Evolutionary conservation across 2,329 filamentous ascomycete species (phyloP).

Genomic region (Calonectria hawksworthii): DNA sequence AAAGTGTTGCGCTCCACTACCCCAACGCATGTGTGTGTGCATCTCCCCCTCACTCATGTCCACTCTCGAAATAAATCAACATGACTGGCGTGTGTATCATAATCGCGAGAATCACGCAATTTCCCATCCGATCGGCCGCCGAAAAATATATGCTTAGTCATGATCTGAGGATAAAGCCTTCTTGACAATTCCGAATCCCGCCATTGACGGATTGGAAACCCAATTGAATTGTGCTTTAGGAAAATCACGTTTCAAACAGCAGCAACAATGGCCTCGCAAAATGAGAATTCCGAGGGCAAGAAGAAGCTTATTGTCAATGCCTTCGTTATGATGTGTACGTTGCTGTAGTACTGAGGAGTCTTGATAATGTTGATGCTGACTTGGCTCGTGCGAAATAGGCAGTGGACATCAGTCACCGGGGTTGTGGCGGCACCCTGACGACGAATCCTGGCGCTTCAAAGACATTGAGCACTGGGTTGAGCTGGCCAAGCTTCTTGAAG

Average conservation of each 20-base stretch:
- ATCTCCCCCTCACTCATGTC: slow-evolving; percentile 26
- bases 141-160: slow-evolving; percentile 2
- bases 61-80: slow-evolving; percentile 14
- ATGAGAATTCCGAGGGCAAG: slow-evolving; percentile 41
- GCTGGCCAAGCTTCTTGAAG: slow-evolving; percentile 71
- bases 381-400: slow-evolving; percentile 38
- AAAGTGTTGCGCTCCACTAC: slow-evolving; percentile 23
- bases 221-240: slow-evolving; percentile 3
- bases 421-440: slow-evolving; percentile 73
- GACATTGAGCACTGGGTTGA: slow-evolving; percentile 72
- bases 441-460: slow-evolving; percentile 73
- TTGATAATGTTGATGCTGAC: slow-evolving; percentile 25
- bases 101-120: slow-evolving; percentile 42
- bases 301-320: slow-evolving; percentile 60
- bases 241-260: slow-evolving; percentile 7
- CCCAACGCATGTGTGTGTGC: not conserved
- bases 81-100: slow-evolving; percentile 30
- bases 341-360: not conserved
- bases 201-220: slow-evolving; percentile 3
- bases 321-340: slow-evolving; percentile 57
- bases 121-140: not conserved
- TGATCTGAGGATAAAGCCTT: slow-evolving; percentile 28
- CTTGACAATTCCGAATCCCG: not conserved
- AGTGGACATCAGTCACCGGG: slow-evolving; percentile 63
- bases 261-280: slow-evolving; percentile 35